Conservation (phyloP, 148 eudicot species). For the Camellia granthamiana region DNA sequence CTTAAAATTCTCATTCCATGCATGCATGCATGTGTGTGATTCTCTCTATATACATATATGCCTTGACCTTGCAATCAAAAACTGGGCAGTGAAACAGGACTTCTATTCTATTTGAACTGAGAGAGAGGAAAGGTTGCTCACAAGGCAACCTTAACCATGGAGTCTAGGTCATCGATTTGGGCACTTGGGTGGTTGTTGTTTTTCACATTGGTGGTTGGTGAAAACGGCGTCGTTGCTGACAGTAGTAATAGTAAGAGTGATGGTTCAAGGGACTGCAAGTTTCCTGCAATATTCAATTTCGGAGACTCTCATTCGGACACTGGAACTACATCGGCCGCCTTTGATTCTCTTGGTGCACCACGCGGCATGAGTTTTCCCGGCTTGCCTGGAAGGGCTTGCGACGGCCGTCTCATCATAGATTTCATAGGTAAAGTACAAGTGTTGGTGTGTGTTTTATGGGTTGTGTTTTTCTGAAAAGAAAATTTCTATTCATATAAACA, state of each 20-base stretch:
- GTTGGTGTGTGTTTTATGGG: too few species aligned
- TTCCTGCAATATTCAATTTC: conserved; percentile 17
- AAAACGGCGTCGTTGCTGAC: neutral
- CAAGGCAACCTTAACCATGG: neutral
- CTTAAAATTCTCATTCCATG: too few species aligned
- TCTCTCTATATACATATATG: too few species aligned
- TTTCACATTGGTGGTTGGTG: neutral
- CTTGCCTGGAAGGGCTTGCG: conserved; percentile 1
- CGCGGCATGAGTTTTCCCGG: conserved; percentile 7
- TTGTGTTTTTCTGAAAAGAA: too few species aligned
- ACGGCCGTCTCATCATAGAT: conserved; percentile 17
- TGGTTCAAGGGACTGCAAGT: neutral
- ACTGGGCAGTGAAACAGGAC: too few species aligned
- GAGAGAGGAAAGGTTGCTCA: neutral
- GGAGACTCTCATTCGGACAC: conserved; percentile 18
- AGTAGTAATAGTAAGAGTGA: neutral
- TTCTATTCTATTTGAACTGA: too few species aligned
- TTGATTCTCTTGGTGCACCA: neutral
- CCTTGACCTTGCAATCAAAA: too few species aligned
- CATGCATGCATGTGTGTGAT: too few species aligned
- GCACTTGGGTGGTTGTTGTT: neutral
- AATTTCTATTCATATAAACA: too few species aligned
- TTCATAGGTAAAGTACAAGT: conserved; percentile 8
- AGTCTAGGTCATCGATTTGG: neutral
- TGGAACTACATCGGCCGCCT: conserved; percentile 4